Conservation (phyloP, 495 filamentous ascomycete species). For the Eremomyces bilateralis region DNA sequence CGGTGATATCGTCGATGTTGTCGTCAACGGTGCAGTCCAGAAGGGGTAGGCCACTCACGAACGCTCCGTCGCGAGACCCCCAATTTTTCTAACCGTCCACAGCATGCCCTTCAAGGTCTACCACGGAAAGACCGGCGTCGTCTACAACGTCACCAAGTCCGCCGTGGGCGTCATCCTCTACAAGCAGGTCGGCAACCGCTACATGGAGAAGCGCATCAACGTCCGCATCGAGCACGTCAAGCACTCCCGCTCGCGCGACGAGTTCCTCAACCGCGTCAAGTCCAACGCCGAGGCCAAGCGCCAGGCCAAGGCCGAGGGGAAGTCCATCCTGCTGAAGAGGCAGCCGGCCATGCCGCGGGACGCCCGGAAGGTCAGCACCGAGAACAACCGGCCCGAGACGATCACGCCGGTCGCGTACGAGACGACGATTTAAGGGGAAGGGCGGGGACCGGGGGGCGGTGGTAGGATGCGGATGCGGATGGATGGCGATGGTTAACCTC, state of each 20-base stretch:
- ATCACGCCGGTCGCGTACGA: conserved; percentile 85
- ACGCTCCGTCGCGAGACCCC: conserved; percentile 9
- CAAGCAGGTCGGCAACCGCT: conserved; percentile 94
- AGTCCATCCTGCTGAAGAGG: conserved; percentile 75
- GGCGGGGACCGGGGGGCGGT: background rate
- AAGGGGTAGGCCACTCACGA: conserved; percentile 53
- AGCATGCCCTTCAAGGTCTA: conserved; percentile 99
- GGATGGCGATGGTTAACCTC: too few species aligned
- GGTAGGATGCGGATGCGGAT: too few species aligned
- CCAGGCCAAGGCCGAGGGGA: conserved; percentile 75
- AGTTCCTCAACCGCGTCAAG: conserved; percentile 93
- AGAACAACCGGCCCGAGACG: conserved; percentile 70
- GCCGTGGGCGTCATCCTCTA: conserved; percentile 95
- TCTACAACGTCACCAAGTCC: conserved; percentile 96
- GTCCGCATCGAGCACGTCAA: conserved; percentile 94
- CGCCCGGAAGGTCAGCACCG: conserved; percentile 49
- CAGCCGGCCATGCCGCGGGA: conserved; percentile 62
- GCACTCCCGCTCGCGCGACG: conserved; percentile 80
- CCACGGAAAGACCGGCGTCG: conserved; percentile 93
- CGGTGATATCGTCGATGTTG: conserved; percentile 92
- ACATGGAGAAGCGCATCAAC: conserved; percentile 98
- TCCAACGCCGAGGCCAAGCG: conserved; percentile 76
- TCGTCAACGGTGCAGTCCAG: conserved; percentile 92
- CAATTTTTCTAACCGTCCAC: conserved; percentile 11
- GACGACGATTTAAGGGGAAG: conserved; percentile 67